Evolutionary conservation across 805 yeast species (phyloP).

Genomic region (Teunomyces pallodes): DNA sequence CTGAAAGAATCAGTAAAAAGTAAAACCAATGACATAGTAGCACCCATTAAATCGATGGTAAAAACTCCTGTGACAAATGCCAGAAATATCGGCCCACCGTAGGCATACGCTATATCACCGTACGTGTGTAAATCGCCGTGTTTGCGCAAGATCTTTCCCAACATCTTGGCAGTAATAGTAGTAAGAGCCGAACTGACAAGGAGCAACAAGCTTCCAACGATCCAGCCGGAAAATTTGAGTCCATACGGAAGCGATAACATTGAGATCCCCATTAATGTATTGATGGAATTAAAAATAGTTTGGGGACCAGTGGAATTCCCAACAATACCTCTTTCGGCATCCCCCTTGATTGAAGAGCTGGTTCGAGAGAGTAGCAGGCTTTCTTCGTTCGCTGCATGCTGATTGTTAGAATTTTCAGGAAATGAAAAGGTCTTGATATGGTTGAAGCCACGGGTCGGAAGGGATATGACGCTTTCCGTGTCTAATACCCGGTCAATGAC

Average conservation of each 20-base stretch:
- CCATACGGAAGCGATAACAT: conserved; percentile 66
- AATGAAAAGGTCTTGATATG: conserved; percentile 4
- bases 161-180: conserved; percentile 70
- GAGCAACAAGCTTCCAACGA: conserved; percentile 60
- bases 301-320: conserved; percentile 62
- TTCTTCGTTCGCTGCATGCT: neutral
- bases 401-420: neutral
- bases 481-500: conserved; percentile 11
- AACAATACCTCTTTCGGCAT: neutral
- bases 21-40: conserved; percentile 78
- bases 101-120: conserved; percentile 86
- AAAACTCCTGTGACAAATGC: conserved; percentile 69
- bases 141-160: conserved; percentile 74
- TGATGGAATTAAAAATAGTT: conserved; percentile 64
- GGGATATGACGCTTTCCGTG: neutral
- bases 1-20: conserved; percentile 82
- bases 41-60: conserved; percentile 74
- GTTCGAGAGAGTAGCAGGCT: neutral
- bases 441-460: neutral
- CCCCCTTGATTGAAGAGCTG: neutral
- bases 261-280: conserved; percentile 68
- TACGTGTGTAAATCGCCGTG: conserved; percentile 81
- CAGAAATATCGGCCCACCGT: conserved; percentile 75
- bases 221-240: conserved; percentile 61
- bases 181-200: conserved; percentile 64